A percentile compares a stretch with the other conserved stretches of the same genome.
Evolutionary conservation across 805 yeast species (phyloP).

Genomic region (Barnettozyma siamensis): DNA sequence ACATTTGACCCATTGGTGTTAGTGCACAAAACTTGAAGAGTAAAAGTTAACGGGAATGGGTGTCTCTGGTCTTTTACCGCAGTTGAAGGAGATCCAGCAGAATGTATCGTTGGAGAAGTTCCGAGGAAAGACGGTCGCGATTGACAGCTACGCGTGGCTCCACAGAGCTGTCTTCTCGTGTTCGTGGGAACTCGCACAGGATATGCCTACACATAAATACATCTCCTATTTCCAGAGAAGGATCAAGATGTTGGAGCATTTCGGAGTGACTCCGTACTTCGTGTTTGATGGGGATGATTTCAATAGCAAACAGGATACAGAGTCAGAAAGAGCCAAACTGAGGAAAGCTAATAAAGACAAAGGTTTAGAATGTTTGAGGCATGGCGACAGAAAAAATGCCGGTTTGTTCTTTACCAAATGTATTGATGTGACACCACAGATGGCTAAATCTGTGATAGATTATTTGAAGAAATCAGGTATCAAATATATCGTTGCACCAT

Average conservation of each 20-base stretch:
- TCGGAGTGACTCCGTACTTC: slow-evolving; percentile 74
- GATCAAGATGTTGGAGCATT: slow-evolving; percentile 55
- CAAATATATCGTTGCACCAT: slow-evolving; percentile 88
- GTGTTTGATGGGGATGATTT: slow-evolving; percentile 92
- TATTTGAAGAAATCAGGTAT: slow-evolving; percentile 54
- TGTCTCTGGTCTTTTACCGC: slow-evolving; percentile 75
- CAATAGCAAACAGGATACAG: slow-evolving; percentile 74
- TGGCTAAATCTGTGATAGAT: slow-evolving; percentile 84
- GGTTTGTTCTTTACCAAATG: slow-evolving; percentile 67
- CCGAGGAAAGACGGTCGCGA: slow-evolving; percentile 73
- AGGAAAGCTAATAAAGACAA: slow-evolving; percentile 52
- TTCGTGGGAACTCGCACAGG: slow-evolving; percentile 73
- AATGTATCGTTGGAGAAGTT: slow-evolving; percentile 51
- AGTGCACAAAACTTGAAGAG: no score
- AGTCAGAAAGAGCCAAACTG: slow-evolving; percentile 49
- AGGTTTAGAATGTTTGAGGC: slow-evolving; percentile 46
- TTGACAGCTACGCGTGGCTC: slow-evolving; percentile 97
- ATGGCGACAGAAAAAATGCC: slow-evolving; percentile 58
- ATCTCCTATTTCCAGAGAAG: slow-evolving; percentile 63
- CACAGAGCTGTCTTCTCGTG: slow-evolving; percentile 83
- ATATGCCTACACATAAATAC: slow-evolving; percentile 64
- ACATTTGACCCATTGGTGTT: no score
- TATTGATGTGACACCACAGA: slow-evolving; percentile 80
- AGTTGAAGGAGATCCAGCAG: slow-evolving; percentile 66
- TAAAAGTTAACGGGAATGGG: slow-evolving; percentile 76